phyloP scores from a whole-genome alignment of 1,284 basidiomycete species.

The Coriolopsis trogii region DNA sequence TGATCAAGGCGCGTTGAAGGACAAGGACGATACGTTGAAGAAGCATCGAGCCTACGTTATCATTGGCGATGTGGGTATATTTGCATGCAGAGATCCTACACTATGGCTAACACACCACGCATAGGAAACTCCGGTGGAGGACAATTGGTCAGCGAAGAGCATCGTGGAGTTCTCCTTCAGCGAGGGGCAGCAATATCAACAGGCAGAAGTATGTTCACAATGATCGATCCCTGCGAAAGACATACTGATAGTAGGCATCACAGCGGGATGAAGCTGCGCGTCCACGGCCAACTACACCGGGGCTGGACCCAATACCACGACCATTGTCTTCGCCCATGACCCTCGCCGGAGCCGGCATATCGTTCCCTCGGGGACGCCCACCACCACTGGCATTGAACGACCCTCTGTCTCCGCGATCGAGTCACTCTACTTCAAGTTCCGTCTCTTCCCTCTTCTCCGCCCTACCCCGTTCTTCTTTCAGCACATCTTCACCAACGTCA shows the following conservation, averaged over 20 bases:
- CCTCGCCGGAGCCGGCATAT: not conserved
- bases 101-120: not conserved
- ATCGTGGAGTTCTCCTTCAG: conserved; percentile 16
- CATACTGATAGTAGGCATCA: not conserved
- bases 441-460: conserved; percentile 22
- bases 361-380: conserved; percentile 8
- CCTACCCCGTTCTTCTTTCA: conserved; percentile 20
- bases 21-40: conserved; percentile 2
- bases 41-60: conserved; percentile 20
- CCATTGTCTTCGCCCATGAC: conserved; percentile 21
- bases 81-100: too few relatives aligned
- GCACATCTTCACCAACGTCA: conserved; percentile 15
- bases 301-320: conserved; percentile 14
- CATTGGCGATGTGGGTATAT: conserved; percentile 12
- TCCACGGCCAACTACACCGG: conserved; percentile 9
- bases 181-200: conserved; percentile 1
- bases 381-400: conserved; percentile 16
- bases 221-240: not conserved
- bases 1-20: not conserved
- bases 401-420: conserved; percentile 11
- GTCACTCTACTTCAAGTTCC: conserved; percentile 20
- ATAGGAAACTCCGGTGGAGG: conserved; percentile 17
- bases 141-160: conserved; percentile 23
- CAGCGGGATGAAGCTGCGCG: conserved; percentile 6
- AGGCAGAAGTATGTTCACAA: conserved; percentile 3